phyloP scores from a whole-genome alignment of 768 basidiomycete genomes.

The Polyporus arcularius region DNA sequence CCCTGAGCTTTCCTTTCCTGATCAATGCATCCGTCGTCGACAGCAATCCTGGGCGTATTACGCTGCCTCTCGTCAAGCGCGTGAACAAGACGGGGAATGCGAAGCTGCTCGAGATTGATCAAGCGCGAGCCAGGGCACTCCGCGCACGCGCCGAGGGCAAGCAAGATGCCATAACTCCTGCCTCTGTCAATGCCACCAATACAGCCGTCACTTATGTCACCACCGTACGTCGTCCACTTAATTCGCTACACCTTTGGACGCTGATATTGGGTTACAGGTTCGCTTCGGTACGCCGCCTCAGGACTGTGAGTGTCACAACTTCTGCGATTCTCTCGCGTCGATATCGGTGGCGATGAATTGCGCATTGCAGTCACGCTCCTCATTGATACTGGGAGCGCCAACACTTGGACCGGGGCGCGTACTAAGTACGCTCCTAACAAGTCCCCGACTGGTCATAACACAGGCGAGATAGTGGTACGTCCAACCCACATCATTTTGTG shows the following conservation, averaged over 20 bases:
- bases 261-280: conserved; percentile 2
- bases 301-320: background rate
- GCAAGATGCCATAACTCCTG: too few relatives aligned
- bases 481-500: conserved; percentile 29
- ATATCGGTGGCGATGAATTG: conserved; percentile 22
- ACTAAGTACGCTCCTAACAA: conserved; percentile 25
- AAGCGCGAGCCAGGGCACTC: conserved; percentile 22
- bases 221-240: conserved; percentile 1
- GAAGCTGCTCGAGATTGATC: conserved; percentile 22
- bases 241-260: background rate
- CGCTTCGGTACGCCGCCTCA: conserved; percentile 17
- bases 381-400: conserved; percentile 55
- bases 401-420: conserved; percentile 59
- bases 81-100: conserved; percentile 19
- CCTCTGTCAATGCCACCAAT: conserved; percentile 27
- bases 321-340: background rate
- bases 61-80: conserved; percentile 4
- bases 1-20: too few relatives aligned
- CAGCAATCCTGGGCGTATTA: too few relatives aligned
- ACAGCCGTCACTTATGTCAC: conserved; percentile 25
- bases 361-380: conserved; percentile 38
- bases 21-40: too few relatives aligned
- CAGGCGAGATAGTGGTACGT: conserved; percentile 28
- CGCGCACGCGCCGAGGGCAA: conserved; percentile 6
- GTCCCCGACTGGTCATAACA: conserved; percentile 40